Evolutionary conservation across 2,329 filamentous ascomycete genomes (phyloP).

Genomic region (Colletotrichum simmondsii): DNA sequence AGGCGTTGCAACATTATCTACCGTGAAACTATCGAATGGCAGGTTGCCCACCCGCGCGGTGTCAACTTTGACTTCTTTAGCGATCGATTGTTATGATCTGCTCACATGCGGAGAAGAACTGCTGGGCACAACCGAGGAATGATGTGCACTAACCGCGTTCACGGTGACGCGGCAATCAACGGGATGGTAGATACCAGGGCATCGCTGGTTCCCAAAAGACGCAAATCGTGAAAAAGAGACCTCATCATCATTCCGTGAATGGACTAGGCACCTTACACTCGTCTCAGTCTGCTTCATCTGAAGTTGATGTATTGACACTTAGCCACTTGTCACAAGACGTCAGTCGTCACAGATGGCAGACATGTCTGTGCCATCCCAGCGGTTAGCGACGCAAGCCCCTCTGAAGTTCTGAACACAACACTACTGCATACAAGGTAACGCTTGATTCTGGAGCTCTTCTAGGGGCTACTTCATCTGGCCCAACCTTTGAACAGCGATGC

Average conservation of each 20-base stretch:
- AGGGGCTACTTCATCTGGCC: background rate
- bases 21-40: background rate
- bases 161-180: background rate
- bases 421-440: background rate
- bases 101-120: background rate
- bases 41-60: no score
- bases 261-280: background rate
- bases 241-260: no score
- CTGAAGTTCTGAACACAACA: no score
- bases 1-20: background rate
- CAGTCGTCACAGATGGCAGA: slow-evolving; percentile 27
- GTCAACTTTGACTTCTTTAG: background rate
- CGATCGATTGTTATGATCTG: background rate
- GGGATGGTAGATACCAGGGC: background rate
- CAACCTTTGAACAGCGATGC: background rate
- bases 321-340: slow-evolving; percentile 30
- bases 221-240: background rate
- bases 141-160: background rate
- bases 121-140: background rate
- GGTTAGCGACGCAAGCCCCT: background rate
- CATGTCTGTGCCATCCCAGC: slow-evolving; percentile 2
- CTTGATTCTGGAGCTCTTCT: background rate
- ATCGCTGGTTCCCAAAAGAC: background rate
- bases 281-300: slow-evolving; percentile 32
- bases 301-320: slow-evolving; percentile 16